phyloP scores from a whole-genome alignment of 345 rosid species.

The Schrenkiella parvula region DNA sequence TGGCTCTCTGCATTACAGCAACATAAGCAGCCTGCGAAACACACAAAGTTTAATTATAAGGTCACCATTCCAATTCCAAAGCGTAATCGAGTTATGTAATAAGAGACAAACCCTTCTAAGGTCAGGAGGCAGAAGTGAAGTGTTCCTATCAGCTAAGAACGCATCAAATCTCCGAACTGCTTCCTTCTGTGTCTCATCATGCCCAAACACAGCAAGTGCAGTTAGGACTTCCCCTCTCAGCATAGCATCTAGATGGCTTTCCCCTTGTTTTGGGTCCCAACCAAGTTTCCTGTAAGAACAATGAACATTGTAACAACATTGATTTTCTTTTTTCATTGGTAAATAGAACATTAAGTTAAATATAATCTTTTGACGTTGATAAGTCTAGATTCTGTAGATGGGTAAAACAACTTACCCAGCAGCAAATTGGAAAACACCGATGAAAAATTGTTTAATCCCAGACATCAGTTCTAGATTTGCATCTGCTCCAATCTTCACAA shows the following conservation, averaged over 20 bases:
- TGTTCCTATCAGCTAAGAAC: conserved; percentile 71
- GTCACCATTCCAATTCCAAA: not conserved
- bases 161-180: conserved; percentile 66
- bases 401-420: conserved; percentile 57
- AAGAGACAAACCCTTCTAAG: conserved; percentile 58
- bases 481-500: conserved; percentile 74
- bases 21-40: conserved; percentile 78
- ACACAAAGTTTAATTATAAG: not conserved
- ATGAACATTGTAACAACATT: not conserved
- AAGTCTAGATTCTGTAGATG: not conserved
- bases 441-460: conserved; percentile 53
- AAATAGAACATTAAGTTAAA: not conserved
- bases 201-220: conserved; percentile 72
- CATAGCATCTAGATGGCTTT: conserved; percentile 89
- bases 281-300: conserved; percentile 64
- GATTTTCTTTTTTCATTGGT: not conserved
- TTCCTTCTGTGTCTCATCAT: conserved; percentile 65
- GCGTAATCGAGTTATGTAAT: not conserved
- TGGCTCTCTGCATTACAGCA: conserved; percentile 79
- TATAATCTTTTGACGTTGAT: not conserved
- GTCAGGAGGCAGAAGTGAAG: conserved; percentile 84
- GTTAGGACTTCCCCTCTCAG: conserved; percentile 88
- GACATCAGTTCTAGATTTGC: conserved; percentile 56
- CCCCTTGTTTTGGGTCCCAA: conserved; percentile 87
- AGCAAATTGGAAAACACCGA: conserved; percentile 54